These are phyloP conservation scores for Coprinellus micaceus DNA, from an alignment of 768 basidiomycete genomes.

Conservation along the genomic window DNA sequence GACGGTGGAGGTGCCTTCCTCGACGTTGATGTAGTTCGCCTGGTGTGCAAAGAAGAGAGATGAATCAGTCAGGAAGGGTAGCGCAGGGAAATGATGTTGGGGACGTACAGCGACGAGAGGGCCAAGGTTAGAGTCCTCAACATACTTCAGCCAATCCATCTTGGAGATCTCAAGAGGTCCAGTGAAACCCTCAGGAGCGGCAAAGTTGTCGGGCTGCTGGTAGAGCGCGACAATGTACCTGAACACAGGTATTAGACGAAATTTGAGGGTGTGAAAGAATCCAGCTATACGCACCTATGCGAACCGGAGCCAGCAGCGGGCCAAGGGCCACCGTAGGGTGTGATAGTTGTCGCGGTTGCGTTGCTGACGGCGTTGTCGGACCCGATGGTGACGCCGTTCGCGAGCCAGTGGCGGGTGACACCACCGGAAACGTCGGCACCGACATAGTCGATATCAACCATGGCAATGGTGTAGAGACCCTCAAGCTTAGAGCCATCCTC, in stretches of 20 bases:
- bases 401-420: slow-evolving; percentile 79
- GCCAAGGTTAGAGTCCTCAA: slow-evolving; percentile 8
- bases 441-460: slow-evolving; percentile 72
- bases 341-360: slow-evolving; percentile 46
- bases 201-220: slow-evolving; percentile 59
- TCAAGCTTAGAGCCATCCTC: slow-evolving; percentile 34
- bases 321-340: slow-evolving; percentile 67
- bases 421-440: slow-evolving; percentile 55
- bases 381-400: slow-evolving; percentile 54
- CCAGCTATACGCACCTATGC: slow-evolving; percentile 52
- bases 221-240: slow-evolving; percentile 72
- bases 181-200: slow-evolving; percentile 55
- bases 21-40: slow-evolving; percentile 72
- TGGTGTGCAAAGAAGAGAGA: slow-evolving; percentile 22
- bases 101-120: slow-evolving; percentile 8
- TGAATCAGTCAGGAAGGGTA: neutral
- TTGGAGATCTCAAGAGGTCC: slow-evolving; percentile 25
- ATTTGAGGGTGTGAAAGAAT: neutral
- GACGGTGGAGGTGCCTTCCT: slow-evolving; percentile 58
- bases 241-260: slow-evolving; percentile 2
- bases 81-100: neutral
- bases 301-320: slow-evolving; percentile 68
- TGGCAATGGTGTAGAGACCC: slow-evolving; percentile 61
- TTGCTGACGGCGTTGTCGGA: slow-evolving; percentile 42
- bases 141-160: neutral